Evolutionary conservation across 1,284 basidiomycete genomes (phyloP).

Genomic region (Kwoniella shivajii): DNA sequence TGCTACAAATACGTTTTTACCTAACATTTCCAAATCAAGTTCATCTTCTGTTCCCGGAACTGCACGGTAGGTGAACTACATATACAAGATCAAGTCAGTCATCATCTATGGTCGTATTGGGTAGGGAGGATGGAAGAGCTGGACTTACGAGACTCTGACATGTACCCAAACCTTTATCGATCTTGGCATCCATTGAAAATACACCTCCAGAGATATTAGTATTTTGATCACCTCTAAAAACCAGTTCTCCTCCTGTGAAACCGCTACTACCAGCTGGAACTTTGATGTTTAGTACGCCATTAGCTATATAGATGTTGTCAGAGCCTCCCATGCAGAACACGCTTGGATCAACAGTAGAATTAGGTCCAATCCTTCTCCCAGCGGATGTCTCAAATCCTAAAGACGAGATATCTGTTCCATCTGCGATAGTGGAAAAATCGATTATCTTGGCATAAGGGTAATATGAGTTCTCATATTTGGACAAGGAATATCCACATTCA

Average conservation of each 20-base stretch:
- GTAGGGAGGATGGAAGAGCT: not conserved
- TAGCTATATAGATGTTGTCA: not conserved
- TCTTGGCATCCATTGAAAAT: slow-evolving; percentile 2
- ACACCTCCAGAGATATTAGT: not conserved
- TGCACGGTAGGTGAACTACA: not conserved
- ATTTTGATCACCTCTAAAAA: not conserved
- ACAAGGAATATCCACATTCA: not conserved
- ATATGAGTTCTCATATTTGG: not conserved
- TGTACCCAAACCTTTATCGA: not conserved
- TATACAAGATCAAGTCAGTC: not conserved
- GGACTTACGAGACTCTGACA: slow-evolving; percentile 1
- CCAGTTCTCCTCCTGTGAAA: not conserved
- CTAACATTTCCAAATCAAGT: slow-evolving; percentile 2
- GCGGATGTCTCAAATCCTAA: not conserved
- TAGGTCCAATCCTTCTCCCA: not conserved
- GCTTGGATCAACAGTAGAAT: not conserved
- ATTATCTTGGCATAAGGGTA: not conserved
- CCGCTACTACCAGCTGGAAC: not conserved
- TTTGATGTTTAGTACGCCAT: not conserved
- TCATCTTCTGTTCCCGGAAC: not conserved
- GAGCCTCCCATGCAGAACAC: not conserved
- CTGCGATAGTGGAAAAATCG: not conserved
- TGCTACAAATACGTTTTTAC: not conserved
- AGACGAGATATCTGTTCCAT: not conserved
- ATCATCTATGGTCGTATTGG: not conserved